phyloP scores from a whole-genome alignment of 2,329 filamentous ascomycete genomes.

The Fusarium haematococcum region DNA sequence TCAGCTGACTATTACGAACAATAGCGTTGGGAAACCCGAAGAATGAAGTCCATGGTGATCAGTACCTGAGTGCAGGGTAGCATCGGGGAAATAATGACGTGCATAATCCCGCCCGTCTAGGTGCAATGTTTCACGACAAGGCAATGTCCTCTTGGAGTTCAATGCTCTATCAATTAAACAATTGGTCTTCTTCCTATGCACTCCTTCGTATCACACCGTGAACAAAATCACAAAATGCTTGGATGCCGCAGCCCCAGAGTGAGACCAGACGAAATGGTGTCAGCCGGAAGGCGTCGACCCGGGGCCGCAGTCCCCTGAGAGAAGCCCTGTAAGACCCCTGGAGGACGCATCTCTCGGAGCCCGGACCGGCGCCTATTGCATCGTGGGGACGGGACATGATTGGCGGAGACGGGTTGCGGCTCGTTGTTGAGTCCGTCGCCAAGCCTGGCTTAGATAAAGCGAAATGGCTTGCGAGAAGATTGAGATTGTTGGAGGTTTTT shows the following conservation, averaged over 20 bases:
- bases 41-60: background rate
- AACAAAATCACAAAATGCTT: conserved; percentile 11
- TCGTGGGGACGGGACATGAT: background rate
- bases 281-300: conserved; percentile 3
- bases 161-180: background rate
- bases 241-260: background rate
- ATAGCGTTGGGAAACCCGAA: background rate
- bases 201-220: background rate
- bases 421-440: conserved; percentile 29
- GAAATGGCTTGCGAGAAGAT: conserved; percentile 25
- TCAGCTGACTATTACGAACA: background rate
- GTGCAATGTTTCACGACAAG: background rate
- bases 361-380: conserved; percentile 9
- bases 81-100: background rate
- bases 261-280: conserved; percentile 11
- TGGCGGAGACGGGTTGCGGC: conserved; percentile 20
- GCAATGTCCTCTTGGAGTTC: background rate
- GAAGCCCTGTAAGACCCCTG: conserved; percentile 21
- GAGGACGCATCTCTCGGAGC: conserved; percentile 20
- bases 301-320: conserved; percentile 13
- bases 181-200: background rate
- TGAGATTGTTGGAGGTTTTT: conserved; percentile 1
- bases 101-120: background rate
- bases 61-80: background rate
- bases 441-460: conserved; percentile 19